A percentile compares a stretch with the other conserved stretches of the same genome.
phyloP scores from a whole-genome alignment of 192 early-diverging fungal genomes.

The Backusella parvicylindrica region DNA sequence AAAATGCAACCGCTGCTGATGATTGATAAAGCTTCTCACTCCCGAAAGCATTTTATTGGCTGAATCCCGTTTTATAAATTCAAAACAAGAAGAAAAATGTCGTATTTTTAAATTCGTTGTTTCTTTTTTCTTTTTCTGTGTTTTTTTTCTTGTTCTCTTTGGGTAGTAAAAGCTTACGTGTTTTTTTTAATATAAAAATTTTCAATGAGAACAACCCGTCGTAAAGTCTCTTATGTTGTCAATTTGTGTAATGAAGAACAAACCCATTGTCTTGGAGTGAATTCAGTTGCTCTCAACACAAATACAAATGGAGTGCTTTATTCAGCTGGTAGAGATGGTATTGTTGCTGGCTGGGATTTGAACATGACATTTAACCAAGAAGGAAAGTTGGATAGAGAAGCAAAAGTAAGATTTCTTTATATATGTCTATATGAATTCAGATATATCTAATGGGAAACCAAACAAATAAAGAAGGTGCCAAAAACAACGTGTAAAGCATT shows the following conservation, averaged over 20 bases:
- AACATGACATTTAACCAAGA: constrained; percentile 40
- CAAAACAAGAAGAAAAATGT: too few species aligned
- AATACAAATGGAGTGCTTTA: constrained; percentile 65
- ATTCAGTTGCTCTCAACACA: constrained; percentile 75
- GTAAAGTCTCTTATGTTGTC: constrained; percentile 60
- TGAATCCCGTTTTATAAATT: neutral
- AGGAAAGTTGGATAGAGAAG: neutral
- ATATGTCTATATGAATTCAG: neutral
- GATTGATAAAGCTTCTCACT: neutral
- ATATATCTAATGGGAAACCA: neutral
- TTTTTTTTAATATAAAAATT: neutral
- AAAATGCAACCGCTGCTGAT: too few species aligned
- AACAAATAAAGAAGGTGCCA: constrained; percentile 12
- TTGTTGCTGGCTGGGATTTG: constrained; percentile 84
- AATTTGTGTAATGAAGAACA: constrained; percentile 49
- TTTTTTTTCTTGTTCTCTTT: neutral
- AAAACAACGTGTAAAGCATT: constrained; percentile 64
- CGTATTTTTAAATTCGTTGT: neutral
- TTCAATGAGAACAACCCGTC: constrained; percentile 23
- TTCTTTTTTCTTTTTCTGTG: neutral
- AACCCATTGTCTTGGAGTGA: constrained; percentile 81
- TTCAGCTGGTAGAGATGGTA: constrained; percentile 86
- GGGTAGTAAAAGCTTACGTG: constrained; percentile 1
- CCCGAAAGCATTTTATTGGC: neutral
- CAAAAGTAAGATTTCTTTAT: neutral